Evolutionary conservation across 1,284 basidiomycete species (phyloP), one percentile per base, ranked within the genome.

Genomic region (Moesziomyces aphidis): DNA sequence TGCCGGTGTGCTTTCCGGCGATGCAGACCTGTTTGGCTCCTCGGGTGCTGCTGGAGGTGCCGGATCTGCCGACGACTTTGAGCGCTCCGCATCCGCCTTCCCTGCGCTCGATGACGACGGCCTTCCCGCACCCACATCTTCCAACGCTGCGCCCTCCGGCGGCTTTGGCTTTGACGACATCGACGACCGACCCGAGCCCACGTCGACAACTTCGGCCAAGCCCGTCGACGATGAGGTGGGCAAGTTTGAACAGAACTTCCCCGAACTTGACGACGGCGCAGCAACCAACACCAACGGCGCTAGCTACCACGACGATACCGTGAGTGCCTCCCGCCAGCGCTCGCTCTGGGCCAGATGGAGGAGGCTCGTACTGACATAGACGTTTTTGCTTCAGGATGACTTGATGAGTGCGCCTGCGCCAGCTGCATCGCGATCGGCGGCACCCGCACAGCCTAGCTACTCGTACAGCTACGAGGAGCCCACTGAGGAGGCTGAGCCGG

Each of bases 221-320:
- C 55, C 64, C 17, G 73, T 57, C 42, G 85, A 86, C 61, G 91
- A 93, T 71, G 94, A 95, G 76, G 89, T 94, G 70, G 92, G 93
- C 77, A 90, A 93, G 85, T 98, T 98, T 78, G 91, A 96, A 86
- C 91, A 88, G 83, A 90, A 93, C 73, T 98, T 96, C 86, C 95
- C 95, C 0, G 94, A 94, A 77, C 89, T 98, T 62, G 90, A 91
- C 55, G 87, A 82, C 24, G 55, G 49, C 21, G 60, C 58, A 22
- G 43, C 51, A 31, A 45, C 36, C 48, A 49, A 55, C 45, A 42
- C 55, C 21, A 75, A 71, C 57, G 73, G 65, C 44, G 48, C 31
- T 31, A 42, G 47, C 6, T 67, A 61, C 49, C 51, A 65, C 19
- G 57, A 63, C 28, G 70, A 59, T 55, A 54, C 62, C 42, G 69